These are phyloP conservation scores for Trichothecium roseum DNA, from an alignment of 2,329 filamentous ascomycete species.

Conservation along the genomic window DNA sequence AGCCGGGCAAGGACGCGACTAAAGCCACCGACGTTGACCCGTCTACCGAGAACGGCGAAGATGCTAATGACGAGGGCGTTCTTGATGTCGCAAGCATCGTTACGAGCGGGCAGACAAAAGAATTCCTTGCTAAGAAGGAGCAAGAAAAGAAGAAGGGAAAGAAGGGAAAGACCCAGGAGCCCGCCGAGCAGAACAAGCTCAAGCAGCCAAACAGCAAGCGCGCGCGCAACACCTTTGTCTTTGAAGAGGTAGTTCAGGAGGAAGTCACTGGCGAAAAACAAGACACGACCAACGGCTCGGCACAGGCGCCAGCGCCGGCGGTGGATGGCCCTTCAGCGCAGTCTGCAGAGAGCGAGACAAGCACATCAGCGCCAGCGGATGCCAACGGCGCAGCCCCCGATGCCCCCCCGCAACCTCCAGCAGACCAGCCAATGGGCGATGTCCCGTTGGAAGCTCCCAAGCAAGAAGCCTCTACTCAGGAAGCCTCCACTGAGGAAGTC, in stretches of 20 bases:
- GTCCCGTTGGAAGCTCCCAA: too few species aligned
- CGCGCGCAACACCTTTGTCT: constrained; percentile 59
- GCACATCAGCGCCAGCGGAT: constrained; percentile 1
- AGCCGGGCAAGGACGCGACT: constrained; percentile 23
- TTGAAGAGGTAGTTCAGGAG: constrained; percentile 56
- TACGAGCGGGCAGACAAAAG: constrained; percentile 68
- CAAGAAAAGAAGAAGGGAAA: constrained; percentile 64
- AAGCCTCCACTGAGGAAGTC: constrained; percentile 6
- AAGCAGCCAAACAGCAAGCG: constrained; percentile 65
- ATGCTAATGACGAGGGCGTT: constrained; percentile 56
- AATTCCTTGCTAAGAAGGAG: constrained; percentile 75
- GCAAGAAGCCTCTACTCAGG: background rate
- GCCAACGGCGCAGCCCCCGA: constrained; percentile 11
- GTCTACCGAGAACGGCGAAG: constrained; percentile 28
- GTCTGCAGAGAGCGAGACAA: too few species aligned
- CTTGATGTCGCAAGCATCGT: constrained; percentile 80
- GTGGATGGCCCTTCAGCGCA: background rate
- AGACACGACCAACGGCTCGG: constrained; percentile 7
- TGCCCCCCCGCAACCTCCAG: constrained; percentile 1
- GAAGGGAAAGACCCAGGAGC: constrained; percentile 37
- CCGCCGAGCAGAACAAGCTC: constrained; percentile 38
- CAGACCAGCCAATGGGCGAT: constrained; percentile 1
- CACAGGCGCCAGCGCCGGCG: background rate
- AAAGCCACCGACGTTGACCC: constrained; percentile 24
- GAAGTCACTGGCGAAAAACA: constrained; percentile 30